These are phyloP conservation scores for Spathaspora girioi DNA, from an alignment of 805 yeast genomes.

Conservation along the genomic window DNA sequence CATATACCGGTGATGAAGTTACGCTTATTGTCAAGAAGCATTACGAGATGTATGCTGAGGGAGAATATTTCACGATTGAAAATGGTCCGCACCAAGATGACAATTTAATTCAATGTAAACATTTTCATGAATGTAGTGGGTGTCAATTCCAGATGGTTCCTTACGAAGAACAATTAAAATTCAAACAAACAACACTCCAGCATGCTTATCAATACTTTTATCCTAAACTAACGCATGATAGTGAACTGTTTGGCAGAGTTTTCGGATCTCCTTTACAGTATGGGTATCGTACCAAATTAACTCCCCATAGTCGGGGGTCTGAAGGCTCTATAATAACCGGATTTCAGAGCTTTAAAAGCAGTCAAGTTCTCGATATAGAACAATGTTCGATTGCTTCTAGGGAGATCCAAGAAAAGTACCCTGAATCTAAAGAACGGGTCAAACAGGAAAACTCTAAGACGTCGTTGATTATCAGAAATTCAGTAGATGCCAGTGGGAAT, in stretches of 20 bases:
- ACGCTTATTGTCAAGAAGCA: slow-evolving; percentile 26
- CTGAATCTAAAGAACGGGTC: slow-evolving; percentile 11
- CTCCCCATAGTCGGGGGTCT: slow-evolving; percentile 30
- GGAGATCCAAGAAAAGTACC: slow-evolving; percentile 24
- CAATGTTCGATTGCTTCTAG: slow-evolving; percentile 36
- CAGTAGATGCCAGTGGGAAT: neutral
- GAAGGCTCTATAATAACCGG: slow-evolving; percentile 21
- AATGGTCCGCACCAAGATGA: slow-evolving; percentile 18
- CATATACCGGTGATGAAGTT: slow-evolving; percentile 37
- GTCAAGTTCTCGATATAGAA: slow-evolving; percentile 27
- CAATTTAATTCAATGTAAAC: slow-evolving; percentile 25
- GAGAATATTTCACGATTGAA: slow-evolving; percentile 16
- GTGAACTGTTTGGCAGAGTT: slow-evolving; percentile 20
- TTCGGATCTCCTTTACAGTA: slow-evolving; percentile 35
- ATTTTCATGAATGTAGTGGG: slow-evolving; percentile 37
- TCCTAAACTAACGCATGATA: slow-evolving; percentile 17
- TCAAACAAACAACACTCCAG: slow-evolving; percentile 25
- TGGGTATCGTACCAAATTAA: slow-evolving; percentile 37
- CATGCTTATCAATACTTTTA: slow-evolving; percentile 33
- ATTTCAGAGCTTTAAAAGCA: slow-evolving; percentile 21
- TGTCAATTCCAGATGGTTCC: slow-evolving; percentile 42
- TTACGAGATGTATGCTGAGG: slow-evolving; percentile 28
- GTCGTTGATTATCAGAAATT: neutral
- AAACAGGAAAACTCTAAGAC: neutral
- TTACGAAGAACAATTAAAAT: slow-evolving; percentile 34